phyloP scores from a whole-genome alignment of 495 filamentous ascomycete species.

The Barbatosphaeria neglecta region DNA sequence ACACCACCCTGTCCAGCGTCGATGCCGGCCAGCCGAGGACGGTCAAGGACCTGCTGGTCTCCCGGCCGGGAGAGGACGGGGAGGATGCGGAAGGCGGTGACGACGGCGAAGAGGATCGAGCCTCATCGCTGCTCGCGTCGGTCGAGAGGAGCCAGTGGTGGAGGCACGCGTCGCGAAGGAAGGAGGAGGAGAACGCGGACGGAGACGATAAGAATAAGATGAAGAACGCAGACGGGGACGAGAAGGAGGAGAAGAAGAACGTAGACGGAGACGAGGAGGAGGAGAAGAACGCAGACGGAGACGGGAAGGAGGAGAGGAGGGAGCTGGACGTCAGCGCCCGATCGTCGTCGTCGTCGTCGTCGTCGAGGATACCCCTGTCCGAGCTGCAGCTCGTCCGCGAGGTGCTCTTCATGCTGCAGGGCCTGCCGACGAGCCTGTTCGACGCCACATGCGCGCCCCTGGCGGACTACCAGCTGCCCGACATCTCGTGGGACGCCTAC shows the following conservation, averaged over 20 bases:
- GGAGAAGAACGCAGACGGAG: too few species aligned
- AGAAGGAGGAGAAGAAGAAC: too few species aligned
- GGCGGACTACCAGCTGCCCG: conserved; percentile 21
- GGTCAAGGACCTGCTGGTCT: conserved; percentile 23
- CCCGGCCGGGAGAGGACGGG: too few species aligned
- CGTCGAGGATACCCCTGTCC: conserved; percentile 41
- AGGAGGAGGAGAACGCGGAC: conserved; percentile 11
- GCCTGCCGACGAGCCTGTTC: conserved; percentile 65
- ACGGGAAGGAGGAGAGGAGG: too few species aligned
- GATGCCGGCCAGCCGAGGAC: conserved; percentile 21
- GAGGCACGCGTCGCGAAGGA: conserved; percentile 26
- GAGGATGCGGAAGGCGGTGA: too few species aligned
- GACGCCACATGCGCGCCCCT: conserved; percentile 24
- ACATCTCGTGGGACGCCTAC: conserved; percentile 29
- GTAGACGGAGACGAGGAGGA: too few species aligned
- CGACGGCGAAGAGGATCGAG: too few species aligned
- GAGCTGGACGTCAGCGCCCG: too few species aligned
- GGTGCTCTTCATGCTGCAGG: conserved; percentile 71
- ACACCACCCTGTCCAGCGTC: conserved; percentile 24
- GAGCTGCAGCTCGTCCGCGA: conserved; percentile 71
- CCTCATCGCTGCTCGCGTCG: conserved; percentile 30
- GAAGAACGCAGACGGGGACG: too few species aligned
- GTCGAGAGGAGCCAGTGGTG: conserved; percentile 55
- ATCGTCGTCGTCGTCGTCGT: too few species aligned
- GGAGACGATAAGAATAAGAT: too few species aligned